These are phyloP conservation scores for Cyanidioschyzon merolae DNA, from an alignment of 23 red algal genomes.

Conservation along the genomic window DNA sequence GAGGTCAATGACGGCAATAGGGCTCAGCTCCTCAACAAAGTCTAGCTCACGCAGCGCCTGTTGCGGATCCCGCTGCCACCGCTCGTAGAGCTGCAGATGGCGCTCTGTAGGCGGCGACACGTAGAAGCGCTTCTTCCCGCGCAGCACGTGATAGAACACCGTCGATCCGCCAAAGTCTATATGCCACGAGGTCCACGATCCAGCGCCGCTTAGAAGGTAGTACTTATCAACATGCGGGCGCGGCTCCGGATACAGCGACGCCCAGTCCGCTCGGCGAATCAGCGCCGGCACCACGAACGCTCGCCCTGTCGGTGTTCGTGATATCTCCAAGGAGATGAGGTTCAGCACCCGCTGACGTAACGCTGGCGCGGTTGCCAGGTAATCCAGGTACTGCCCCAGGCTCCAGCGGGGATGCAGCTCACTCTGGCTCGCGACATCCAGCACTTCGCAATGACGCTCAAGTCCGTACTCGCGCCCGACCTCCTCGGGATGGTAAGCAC, in stretches of 20 bases:
- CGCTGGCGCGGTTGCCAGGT: background rate
- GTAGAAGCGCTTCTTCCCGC: constrained; percentile 22
- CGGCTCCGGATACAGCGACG: background rate
- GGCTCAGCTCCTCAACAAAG: constrained; percentile 11
- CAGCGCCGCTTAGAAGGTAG: constrained; percentile 16
- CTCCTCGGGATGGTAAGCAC: background rate
- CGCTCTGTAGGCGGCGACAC: constrained; percentile 3
- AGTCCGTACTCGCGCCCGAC: constrained; percentile 4
- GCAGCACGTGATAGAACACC: constrained; percentile 28
- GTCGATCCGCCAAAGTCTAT: constrained; percentile 30
- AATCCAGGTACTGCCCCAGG: constrained; percentile 14
- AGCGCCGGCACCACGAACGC: constrained; percentile 5
- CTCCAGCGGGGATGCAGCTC: constrained; percentile 29
- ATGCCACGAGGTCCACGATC: constrained; percentile 27
- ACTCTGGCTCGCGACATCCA: constrained; percentile 19
- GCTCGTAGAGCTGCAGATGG: constrained; percentile 24
- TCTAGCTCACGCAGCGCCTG: constrained; percentile 21
- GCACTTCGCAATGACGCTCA: constrained; percentile 3
- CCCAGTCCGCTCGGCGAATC: constrained; percentile 24
- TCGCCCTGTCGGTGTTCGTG: background rate
- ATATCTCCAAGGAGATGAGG: constrained; percentile 24
- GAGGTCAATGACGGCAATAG: background rate
- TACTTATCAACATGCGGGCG: constrained; percentile 18
- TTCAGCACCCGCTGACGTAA: constrained; percentile 15
- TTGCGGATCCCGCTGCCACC: constrained; percentile 18